Evolutionary conservation across 139 green algal species (phyloP), one percentile per base, ranked within the genome.

Genomic region (Tetraselmis chui): DNA sequence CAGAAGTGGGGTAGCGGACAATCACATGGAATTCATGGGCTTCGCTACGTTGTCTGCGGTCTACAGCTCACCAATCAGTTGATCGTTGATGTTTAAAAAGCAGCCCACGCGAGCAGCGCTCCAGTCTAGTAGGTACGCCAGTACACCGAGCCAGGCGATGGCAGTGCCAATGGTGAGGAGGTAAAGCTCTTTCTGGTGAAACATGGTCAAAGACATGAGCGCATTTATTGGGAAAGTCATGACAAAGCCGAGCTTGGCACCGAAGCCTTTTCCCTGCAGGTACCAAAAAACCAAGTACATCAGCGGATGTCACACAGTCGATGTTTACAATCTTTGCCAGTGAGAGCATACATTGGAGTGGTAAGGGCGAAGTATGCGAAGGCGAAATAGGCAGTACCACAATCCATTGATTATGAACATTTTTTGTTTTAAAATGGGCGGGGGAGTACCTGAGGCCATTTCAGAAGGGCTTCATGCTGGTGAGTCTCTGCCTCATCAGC

Each of bases 151-250:
- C 77, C 77, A 80, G 28, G 32, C 29, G 23, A 80, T 32, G 77
- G 77, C 31, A 23, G 29, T 11, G 29, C 2, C 28, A 29, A 80
- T 80, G 77, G 27, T 28, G 28, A 32, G 2, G 29, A 32, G 27
- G 77, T 80, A 80, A 18, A 59, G 77, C 28, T 32, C 28, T 29
- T 30, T 2, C 18, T 32, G 29, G 29, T 27, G n/a, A 28, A 32
- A 32, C 29, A 80, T 32, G 29, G 77, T 80, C 2, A 80, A 2
- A 2, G 77, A 59, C 29, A 80, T 32, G 28, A 80, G 29, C 27
- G 28, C 27, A 2, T 80, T 80, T 27, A 32, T 27, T 2, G 77
- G 27, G 29, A 80, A 80, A 5, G 24, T 28, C 27, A 32, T 5
- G 2, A 80, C 28, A 29, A 59, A 32, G 23, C 24, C 23, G n/a